A percentile compares a stretch with the other conserved stretches of the same genome.
These are phyloP conservation scores for Cryphonectria radicalis DNA, from an alignment of 2,329 filamentous ascomycete species.

Conservation along the genomic window DNA sequence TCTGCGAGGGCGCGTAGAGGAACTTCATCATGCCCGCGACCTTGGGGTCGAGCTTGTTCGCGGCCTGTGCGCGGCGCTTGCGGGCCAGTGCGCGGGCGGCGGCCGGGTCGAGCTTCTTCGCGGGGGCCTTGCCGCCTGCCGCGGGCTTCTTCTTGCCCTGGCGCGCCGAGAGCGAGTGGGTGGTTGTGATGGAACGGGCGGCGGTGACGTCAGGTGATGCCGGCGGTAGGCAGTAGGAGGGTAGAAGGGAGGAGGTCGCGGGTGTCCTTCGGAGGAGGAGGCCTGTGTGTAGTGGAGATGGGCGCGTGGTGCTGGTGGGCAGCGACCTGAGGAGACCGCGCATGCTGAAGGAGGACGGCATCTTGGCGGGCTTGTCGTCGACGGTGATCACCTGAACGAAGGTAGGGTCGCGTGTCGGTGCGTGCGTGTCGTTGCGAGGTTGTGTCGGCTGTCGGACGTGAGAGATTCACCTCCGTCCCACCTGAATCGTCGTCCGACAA, in stretches of 20 bases:
- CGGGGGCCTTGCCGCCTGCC: slow-evolving; percentile 18
- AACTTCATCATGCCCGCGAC: slow-evolving; percentile 40
- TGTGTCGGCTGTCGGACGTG: not conserved
- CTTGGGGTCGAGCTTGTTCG: slow-evolving; percentile 38
- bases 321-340: slow-evolving; percentile 23
- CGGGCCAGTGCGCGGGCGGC: slow-evolving; percentile 19
- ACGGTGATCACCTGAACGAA: not conserved
- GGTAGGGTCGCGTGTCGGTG: not conserved
- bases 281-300: not conserved
- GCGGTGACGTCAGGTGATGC: slow-evolving; percentile 2
- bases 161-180: slow-evolving; percentile 32
- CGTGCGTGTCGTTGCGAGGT: not conserved
- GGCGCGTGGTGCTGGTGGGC: slow-evolving; percentile 15
- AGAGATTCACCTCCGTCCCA: not conserved
- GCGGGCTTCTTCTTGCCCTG: slow-evolving; percentile 50
- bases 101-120: slow-evolving; percentile 17
- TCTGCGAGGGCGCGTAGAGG: slow-evolving; percentile 38
- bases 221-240: not conserved
- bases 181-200: slow-evolving; percentile 23
- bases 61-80: slow-evolving; percentile 26
- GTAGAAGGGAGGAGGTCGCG: not conserved
- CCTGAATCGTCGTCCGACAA: not conserved
- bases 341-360: slow-evolving; percentile 20
- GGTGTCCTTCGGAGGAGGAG: slow-evolving; percentile 4
- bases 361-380: slow-evolving; percentile 2